Conservation (phyloP, 2,329 filamentous ascomycete genomes). For the Trichoderma sp. region DNA sequence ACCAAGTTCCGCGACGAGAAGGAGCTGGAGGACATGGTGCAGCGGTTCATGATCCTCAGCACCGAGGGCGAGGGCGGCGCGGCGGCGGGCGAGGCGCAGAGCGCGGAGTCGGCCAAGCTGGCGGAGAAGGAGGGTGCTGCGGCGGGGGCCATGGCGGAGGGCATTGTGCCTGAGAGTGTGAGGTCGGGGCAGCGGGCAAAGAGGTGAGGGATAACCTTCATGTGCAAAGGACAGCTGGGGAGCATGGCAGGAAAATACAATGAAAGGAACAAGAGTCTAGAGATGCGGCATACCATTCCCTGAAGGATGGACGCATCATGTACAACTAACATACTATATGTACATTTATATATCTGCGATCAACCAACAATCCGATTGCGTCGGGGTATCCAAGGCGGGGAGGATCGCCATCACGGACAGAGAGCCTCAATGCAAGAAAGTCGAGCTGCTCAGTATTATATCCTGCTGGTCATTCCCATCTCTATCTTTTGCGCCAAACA, state of each 20-base stretch:
- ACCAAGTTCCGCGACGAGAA: slow-evolving; percentile 73
- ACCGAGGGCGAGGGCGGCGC: slow-evolving; percentile 28
- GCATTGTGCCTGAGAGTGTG: slow-evolving; percentile 37
- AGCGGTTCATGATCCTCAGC: slow-evolving; percentile 42
- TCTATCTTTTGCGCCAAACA: not conserved
- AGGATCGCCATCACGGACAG: not conserved
- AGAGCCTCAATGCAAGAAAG: not conserved
- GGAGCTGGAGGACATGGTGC: slow-evolving; percentile 68
- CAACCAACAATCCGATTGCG: not conserved
- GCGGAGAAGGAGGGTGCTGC: slow-evolving; percentile 39
- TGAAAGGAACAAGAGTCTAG: not conserved
- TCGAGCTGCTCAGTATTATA: not conserved
- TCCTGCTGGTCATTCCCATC: not conserved
- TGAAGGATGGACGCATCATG: slow-evolving; percentile 20
- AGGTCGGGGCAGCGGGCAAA: slow-evolving; percentile 29
- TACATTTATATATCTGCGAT: slow-evolving; percentile 22
- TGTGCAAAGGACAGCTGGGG: not conserved
- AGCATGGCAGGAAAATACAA: not conserved
- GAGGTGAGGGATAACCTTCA: too few relatives aligned
- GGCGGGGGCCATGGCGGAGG: slow-evolving; percentile 40
- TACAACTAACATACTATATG: slow-evolving; percentile 27
- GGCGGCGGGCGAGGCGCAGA: slow-evolving; percentile 24
- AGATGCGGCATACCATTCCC: not conserved
- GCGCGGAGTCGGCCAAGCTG: slow-evolving; percentile 32
- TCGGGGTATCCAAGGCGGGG: not conserved